Conservation (phyloP, 768 basidiomycete species). For the Hydnum rufescens region DNA sequence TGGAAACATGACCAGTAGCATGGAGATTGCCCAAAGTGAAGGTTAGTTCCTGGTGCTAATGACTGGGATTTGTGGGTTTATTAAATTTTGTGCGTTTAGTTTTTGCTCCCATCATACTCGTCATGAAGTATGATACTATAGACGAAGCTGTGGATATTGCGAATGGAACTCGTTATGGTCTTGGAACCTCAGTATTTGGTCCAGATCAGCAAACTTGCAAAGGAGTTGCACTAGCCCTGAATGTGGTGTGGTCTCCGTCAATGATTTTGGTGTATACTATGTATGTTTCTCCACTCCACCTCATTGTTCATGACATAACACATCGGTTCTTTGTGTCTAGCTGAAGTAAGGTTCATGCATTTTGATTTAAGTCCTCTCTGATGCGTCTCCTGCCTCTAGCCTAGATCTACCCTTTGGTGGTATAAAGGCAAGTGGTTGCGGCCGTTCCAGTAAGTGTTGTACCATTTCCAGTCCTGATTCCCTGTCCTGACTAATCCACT, state of each 20-base stretch:
- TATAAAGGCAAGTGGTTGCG: conserved; percentile 77
- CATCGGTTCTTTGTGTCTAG: conserved; percentile 18
- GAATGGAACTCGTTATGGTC: conserved; percentile 71
- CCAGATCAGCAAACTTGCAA: conserved; percentile 60
- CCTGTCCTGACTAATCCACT: conserved; percentile 7
- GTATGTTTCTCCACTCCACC: conserved; percentile 25
- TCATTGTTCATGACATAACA: conserved; percentile 6
- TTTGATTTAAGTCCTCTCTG: neutral
- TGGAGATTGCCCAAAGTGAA: conserved; percentile 67
- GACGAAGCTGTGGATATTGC: conserved; percentile 78
- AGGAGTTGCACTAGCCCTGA: conserved; percentile 61
- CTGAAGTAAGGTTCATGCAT: conserved; percentile 37
- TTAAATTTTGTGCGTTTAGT: conserved; percentile 25
- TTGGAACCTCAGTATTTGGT: conserved; percentile 91
- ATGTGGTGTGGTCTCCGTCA: conserved; percentile 94
- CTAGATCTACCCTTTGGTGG: conserved; percentile 96
- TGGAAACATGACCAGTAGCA: conserved; percentile 46
- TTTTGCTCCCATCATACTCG: conserved; percentile 79
- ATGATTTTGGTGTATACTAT: conserved; percentile 84
- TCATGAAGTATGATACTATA: conserved; percentile 66
- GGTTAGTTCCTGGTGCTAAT: conserved; percentile 30
- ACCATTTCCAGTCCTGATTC: conserved; percentile 6
- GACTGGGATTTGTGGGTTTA: too few relatives aligned
- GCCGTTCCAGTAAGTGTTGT: conserved; percentile 72
- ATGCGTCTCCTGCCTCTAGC: conserved; percentile 18